A percentile compares a stretch with the other conserved stretches of the same genome.
Evolutionary conservation across 306 rosid genomes (phyloP).

Genomic region (Cucumis cinereus): DNA sequence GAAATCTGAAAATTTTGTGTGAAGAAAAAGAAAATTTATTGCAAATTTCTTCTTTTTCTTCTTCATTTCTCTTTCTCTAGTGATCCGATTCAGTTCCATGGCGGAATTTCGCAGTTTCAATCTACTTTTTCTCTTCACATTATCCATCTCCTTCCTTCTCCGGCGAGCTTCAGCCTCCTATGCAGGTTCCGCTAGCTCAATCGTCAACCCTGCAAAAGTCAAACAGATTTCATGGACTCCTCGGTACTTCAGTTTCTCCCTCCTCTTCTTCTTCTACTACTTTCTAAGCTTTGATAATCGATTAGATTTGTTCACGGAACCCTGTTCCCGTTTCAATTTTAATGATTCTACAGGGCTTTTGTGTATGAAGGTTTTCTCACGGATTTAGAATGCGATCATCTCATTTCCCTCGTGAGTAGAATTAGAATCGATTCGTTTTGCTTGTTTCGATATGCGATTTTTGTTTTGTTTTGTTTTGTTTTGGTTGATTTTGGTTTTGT

Average conservation of each 20-base stretch:
- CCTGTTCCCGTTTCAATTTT: neutral
- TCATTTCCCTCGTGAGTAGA: conserved; percentile 76
- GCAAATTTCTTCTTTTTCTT: neutral
- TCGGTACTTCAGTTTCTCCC: conserved; percentile 33
- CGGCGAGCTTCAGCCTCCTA: conserved; percentile 32
- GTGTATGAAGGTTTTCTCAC: conserved; percentile 83
- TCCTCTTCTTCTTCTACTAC: neutral
- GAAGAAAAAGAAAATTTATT: neutral
- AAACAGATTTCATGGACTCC: conserved; percentile 91
- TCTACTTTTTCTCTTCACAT: conserved; percentile 17
- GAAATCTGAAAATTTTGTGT: neutral
- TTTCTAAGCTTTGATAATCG: neutral
- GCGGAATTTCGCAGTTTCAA: conserved; percentile 16
- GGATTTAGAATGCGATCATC: conserved; percentile 81
- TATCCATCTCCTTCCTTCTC: conserved; percentile 23
- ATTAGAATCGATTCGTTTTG: neutral
- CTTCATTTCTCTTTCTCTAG: neutral
- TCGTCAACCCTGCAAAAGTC: conserved; percentile 79
- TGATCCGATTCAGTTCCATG: conserved; percentile 18
- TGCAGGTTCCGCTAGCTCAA: conserved; percentile 74
- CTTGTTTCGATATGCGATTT: neutral
- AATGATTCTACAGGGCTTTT: conserved; percentile 58
- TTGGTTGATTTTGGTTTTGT: neutral
- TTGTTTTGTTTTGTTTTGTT: neutral
- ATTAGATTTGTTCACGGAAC: neutral